Conservation (phyloP, 2,329 filamentous ascomycete genomes). For the Venturia asperata region DNA sequence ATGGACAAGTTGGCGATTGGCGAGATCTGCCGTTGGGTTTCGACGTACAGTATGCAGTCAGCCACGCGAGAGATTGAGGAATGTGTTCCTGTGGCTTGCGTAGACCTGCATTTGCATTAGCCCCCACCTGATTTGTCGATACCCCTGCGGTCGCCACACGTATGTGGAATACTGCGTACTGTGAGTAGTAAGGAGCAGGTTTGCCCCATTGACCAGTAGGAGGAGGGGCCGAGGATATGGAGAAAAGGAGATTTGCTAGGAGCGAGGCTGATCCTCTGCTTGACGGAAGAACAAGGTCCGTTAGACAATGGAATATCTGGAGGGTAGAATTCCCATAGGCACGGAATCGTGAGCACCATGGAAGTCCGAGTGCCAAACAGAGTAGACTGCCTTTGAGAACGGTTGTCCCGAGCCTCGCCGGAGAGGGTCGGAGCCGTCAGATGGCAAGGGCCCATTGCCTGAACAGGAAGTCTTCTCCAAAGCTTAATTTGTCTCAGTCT, state of each 20-base stretch:
- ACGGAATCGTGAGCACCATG: background rate
- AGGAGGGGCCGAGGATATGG: background rate
- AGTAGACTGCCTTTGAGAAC: conserved; percentile 4
- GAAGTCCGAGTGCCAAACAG: conserved; percentile 8
- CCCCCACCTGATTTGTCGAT: background rate
- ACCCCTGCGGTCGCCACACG: background rate
- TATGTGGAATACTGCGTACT: conserved; percentile 1
- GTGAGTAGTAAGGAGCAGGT: background rate
- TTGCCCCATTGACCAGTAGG: background rate
- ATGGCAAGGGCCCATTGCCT: background rate
- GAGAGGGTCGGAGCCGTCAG: conserved; percentile 1
- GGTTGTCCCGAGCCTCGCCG: conserved; percentile 2
- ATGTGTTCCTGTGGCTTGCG: conserved; percentile 9
- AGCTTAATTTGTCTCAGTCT: background rate
- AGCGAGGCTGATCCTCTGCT: conserved; percentile 8
- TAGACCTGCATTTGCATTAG: background rate
- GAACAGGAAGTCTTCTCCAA: conserved; percentile 10
- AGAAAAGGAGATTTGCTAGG: background rate
- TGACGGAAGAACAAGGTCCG: background rate
- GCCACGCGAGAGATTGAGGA: background rate
- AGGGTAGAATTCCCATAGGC: background rate
- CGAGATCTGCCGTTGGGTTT: conserved; percentile 10
- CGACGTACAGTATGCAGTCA: background rate
- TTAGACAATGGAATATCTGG: background rate
- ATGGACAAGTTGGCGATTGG: conserved; percentile 6